Base-by-base conservation (phyloP, 225 moss, liverwort and hornwort species). In the Bryum argenteum region DNA sequence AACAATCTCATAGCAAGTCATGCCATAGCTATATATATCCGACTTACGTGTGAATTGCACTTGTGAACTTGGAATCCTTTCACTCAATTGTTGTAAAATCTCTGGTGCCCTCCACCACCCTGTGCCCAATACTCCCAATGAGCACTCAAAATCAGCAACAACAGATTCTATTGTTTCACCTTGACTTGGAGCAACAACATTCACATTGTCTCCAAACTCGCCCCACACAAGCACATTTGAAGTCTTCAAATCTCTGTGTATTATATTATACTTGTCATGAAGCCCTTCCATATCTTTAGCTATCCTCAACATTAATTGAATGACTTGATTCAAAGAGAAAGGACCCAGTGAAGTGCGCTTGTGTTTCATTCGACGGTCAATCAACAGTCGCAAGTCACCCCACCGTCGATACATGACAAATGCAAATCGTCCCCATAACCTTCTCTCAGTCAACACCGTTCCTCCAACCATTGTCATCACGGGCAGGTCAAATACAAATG, bases 131-230 rank as follows among this genome's bases (percentile, higher is more conserved):
- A 70, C 44, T 26, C 70, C 63, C n/a, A 72, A 12, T 0, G 42
- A 72, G 18, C 63, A 63, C 9, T 72, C 72, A 72, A 62, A 72
- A 41, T 72, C 41, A n/a, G n/a, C 24, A 11, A 72, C 63, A 10
- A 71, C 1, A 14, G 67, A 38, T 39, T 0, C 1, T 12, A 70
- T 47, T 10, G 28, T 14, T 4, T 0, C 42, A 8, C 1, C 3
- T 10, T 0, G 15, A 2, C 1, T 0, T 11, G 9, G 0, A 22
- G 14, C n/a, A 15, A 10, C 0, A 38, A 33, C 0, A 19, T 10
- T 16, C 2, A 15, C 0, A 38, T 66, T 21, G 2, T 42, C 41
- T 42, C 8, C 41, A 42, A 42, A 42, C 10, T 42, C 41, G 8
- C 15, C 28, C 65, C 65, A 65, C 1, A 70, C 44, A 15, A 59